A percentile compares a stretch with the other conserved stretches of the same genome.
Evolutionary conservation across 768 basidiomycete genomes (phyloP).

Genomic region (Lactarius sanguifluus): DNA sequence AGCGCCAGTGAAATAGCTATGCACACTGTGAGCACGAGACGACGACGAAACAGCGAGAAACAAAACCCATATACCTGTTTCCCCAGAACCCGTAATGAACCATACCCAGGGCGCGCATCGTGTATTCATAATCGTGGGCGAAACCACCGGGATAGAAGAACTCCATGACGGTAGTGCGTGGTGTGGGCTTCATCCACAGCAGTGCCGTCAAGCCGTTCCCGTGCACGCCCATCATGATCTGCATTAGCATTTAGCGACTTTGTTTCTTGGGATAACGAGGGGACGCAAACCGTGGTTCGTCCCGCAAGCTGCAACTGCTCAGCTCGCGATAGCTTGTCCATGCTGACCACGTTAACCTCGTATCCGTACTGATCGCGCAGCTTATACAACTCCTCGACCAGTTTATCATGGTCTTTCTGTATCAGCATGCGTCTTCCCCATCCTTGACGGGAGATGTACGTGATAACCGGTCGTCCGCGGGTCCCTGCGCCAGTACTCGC

Average conservation of each 20-base stretch:
- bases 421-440: constrained; percentile 87
- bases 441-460: constrained; percentile 85
- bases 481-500: constrained; percentile 41
- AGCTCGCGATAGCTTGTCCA: constrained; percentile 75
- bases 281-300: constrained; percentile 70
- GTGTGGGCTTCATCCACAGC: constrained; percentile 88
- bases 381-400: constrained; percentile 72
- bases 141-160: constrained; percentile 87
- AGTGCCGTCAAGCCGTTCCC: constrained; percentile 89
- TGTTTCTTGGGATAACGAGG: constrained; percentile 9
- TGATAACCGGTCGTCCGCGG: constrained; percentile 70
- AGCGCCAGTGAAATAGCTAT: constrained; percentile 73
- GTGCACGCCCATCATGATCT: constrained; percentile 96
- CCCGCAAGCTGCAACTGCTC: constrained; percentile 83
- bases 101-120: constrained; percentile 80
- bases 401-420: constrained; percentile 69
- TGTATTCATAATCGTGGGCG: constrained; percentile 83
- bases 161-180: constrained; percentile 85
- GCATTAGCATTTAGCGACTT: constrained; percentile 3
- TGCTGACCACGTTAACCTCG: constrained; percentile 84
- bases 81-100: constrained; percentile 85
- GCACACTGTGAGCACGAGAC: constrained; percentile 10
- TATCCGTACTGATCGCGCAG: constrained; percentile 71
- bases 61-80: constrained; percentile 46
- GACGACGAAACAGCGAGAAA: background rate